A percentile compares a stretch with the other conserved stretches of the same genome.
These are phyloP conservation scores for Zygosaccharomyces siamensis DNA, from an alignment of 805 yeast genomes.

Conservation along the genomic window DNA sequence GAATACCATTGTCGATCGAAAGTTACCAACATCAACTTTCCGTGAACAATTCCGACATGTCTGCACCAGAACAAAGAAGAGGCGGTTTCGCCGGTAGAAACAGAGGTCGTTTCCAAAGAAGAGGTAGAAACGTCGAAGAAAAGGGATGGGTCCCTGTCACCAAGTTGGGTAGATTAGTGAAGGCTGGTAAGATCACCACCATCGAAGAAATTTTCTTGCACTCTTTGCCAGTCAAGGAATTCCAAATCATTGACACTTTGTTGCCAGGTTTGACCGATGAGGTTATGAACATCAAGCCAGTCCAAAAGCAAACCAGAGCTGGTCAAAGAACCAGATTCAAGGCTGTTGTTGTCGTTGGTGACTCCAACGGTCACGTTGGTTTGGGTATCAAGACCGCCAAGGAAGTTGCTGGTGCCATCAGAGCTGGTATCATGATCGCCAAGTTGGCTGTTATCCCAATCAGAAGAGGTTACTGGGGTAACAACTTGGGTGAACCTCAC, in stretches of 20 bases:
- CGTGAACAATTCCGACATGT: conserved; percentile 49
- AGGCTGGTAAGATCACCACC: conserved; percentile 95
- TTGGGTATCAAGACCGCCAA: conserved; percentile 99
- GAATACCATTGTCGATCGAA: conserved; percentile 42
- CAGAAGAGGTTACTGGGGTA: conserved; percentile 99
- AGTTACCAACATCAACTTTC: conserved; percentile 53
- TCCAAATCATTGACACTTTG: conserved; percentile 95
- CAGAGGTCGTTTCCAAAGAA: conserved; percentile 57
- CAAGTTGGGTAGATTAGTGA: conserved; percentile 99
- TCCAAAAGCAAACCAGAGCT: conserved; percentile 99
- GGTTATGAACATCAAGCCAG: conserved; percentile 99
- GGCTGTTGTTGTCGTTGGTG: conserved; percentile 99
- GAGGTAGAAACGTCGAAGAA: conserved; percentile 88
- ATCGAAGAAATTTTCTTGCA: conserved; percentile 98
- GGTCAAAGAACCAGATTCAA: conserved; percentile 99
- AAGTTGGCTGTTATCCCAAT: conserved; percentile 98
- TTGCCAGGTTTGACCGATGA: conserved; percentile 95
- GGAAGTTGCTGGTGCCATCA: conserved; percentile 99
- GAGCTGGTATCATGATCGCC: conserved; percentile 99
- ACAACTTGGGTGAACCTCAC: conserved; percentile 99
- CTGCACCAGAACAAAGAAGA: conserved; percentile 44
- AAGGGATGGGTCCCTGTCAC: conserved; percentile 99
- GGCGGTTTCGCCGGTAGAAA: conserved; percentile 52
- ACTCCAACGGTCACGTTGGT: conserved; percentile 99
- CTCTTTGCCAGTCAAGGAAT: conserved; percentile 99